Evolutionary conservation across 2,329 filamentous ascomycete genomes (phyloP).

Genomic region (Pseudovirgaria hyperparasitica): DNA sequence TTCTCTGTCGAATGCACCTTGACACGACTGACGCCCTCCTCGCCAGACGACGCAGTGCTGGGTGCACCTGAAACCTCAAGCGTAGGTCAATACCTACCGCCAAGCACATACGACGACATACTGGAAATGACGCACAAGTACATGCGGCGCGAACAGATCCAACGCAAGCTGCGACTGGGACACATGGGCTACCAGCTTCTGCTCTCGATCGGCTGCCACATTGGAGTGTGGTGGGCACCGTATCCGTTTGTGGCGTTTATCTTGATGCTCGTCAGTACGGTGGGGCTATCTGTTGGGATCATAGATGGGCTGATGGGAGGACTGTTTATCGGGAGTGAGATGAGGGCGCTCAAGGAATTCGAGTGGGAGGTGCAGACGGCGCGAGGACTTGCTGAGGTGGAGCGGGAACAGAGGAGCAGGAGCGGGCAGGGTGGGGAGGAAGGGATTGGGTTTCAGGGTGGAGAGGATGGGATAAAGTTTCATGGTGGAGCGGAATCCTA

Average conservation of each 20-base stretch:
- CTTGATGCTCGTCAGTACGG: conserved; percentile 64
- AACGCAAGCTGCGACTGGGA: conserved; percentile 56
- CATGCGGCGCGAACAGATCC: conserved; percentile 53
- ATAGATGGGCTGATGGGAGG: conserved; percentile 78
- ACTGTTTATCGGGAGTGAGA: conserved; percentile 73
- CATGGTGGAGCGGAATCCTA: no score
- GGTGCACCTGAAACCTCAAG: conserved; percentile 9
- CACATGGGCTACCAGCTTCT: conserved; percentile 62
- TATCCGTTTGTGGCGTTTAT: conserved; percentile 66
- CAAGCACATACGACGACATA: conserved; percentile 56
- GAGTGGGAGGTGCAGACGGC: conserved; percentile 80
- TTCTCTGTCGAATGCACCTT: conserved; percentile 82
- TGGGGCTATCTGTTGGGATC: conserved; percentile 63
- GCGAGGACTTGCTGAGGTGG: conserved; percentile 20
- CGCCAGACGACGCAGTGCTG: conserved; percentile 5
- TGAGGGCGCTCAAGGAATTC: conserved; percentile 77
- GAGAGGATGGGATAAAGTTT: no score
- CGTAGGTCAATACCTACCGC: conserved; percentile 21
- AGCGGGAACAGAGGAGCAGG: background rate
- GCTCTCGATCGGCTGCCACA: conserved; percentile 59
- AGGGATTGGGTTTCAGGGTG: no score
- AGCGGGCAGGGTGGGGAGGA: no score
- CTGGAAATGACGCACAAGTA: conserved; percentile 59
- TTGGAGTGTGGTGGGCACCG: conserved; percentile 79
- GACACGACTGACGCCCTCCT: conserved; percentile 9